Evolutionary conservation across 768 basidiomycete genomes (phyloP), one percentile per base, ranked within the genome.

Genomic region (Punctularia strigosozonata): DNA sequence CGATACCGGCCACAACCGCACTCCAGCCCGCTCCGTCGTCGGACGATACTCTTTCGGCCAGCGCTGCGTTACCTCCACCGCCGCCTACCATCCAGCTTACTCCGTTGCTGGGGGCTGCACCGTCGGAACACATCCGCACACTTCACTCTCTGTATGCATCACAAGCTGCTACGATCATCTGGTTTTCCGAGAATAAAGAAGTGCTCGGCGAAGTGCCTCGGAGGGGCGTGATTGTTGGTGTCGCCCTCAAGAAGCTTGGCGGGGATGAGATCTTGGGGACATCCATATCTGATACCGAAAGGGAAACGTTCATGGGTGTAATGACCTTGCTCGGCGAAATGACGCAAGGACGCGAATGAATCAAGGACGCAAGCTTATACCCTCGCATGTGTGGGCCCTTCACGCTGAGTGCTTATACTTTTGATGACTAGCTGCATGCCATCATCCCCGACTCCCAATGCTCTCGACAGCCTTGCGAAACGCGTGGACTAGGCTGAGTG

Each of bases 111-210:
- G 92, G 92, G 25, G 66, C 69, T 42, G 73, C 81, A 2, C 69
- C 79, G 1, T 76, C 82, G 0, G 72, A 77, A 7, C 74, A 84
- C 39, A 52, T 77, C 43, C 77, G 78, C 36, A 77, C 76, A 0
- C 59, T 94, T 18, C 73, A 92, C 51, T 77, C 78, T 25, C 64
- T 94, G 0, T 94, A 92, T 56, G 78, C 77, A 0, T 65, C 78
- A n/a, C 91, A 95, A 50, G 78, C 89, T 32, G 85, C 89, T 1
- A 88, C 88, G 0, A 65, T 92, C 21, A 56, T 91, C 5, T 95
- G 90, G 84, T 63, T 66, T 1, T 50, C 71, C 39, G 65, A 68
- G 38, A 53, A 59, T n/a, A 54, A 65, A 31, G 59, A 49, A 30
- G 50, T 59, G 19, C 41, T 69, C 28, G 66, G 68, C 14, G 56